These are phyloP conservation scores for Penicillium cinerascens DNA, from an alignment of 495 filamentous ascomycete genomes.

Conservation along the genomic window DNA sequence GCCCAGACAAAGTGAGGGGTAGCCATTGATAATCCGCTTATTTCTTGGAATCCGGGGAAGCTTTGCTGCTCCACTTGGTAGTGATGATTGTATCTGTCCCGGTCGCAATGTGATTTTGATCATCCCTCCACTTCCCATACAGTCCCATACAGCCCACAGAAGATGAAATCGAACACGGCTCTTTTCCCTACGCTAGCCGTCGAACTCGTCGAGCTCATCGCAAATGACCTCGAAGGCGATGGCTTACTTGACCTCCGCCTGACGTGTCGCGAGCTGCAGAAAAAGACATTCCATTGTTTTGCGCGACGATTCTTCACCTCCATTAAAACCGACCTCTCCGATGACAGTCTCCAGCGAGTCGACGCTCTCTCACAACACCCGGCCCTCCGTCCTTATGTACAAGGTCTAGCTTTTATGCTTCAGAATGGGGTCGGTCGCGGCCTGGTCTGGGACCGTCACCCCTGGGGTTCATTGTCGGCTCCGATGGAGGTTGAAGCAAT, in stretches of 20 bases:
- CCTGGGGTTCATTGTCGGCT: conserved; percentile 24
- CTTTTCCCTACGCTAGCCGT: conserved; percentile 15
- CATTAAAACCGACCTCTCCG: conserved; percentile 25
- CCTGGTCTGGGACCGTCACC: conserved; percentile 22
- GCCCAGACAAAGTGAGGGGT: conserved; percentile 19
- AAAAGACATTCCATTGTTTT: conserved; percentile 27
- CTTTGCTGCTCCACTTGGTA: conserved; percentile 13
- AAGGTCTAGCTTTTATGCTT: conserved; percentile 23
- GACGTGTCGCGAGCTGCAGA: conserved; percentile 22
- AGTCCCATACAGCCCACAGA: too few relatives aligned
- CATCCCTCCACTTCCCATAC: not conserved
- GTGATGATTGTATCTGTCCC: not conserved
- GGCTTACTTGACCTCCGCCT: conserved; percentile 20
- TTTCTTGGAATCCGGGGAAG: conserved; percentile 21
- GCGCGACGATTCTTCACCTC: conserved; percentile 23
- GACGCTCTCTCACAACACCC: conserved; percentile 16
- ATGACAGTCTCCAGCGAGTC: conserved; percentile 21
- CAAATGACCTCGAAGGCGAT: conserved; percentile 4
- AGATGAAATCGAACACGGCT: not conserved
- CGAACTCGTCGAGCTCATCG: conserved; percentile 26
- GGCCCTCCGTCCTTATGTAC: conserved; percentile 17
- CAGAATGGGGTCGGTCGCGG: conserved; percentile 24
- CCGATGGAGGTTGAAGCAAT: conserved; percentile 21
- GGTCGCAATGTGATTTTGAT: not conserved
- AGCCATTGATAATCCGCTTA: not conserved